Percentiles rank a stretch among this genome's conserved stretches.
Conservation (phyloP, 2,329 filamentous ascomycete genomes). For the Fonsecaea multimorphosa region DNA sequence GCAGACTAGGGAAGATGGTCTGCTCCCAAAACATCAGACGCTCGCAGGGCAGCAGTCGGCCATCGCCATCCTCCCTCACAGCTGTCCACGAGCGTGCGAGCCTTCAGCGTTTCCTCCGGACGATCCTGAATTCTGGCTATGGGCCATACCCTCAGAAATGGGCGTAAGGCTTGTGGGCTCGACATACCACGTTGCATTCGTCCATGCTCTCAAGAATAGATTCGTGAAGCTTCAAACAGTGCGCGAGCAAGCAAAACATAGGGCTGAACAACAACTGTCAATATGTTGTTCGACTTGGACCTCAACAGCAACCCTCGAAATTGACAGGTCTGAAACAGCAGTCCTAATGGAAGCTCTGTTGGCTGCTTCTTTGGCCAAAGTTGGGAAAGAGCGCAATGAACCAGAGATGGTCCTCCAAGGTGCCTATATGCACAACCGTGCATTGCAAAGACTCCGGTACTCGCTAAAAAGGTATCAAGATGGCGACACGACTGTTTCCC, state of each 20-base stretch:
- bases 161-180: constrained; percentile 22
- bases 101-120: constrained; percentile 10
- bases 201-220: constrained; percentile 18
- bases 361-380: constrained; percentile 28
- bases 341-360: constrained; percentile 31
- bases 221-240: constrained; percentile 14
- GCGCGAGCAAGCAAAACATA: constrained; percentile 12
- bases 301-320: constrained; percentile 21
- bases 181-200: constrained; percentile 19
- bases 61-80: not conserved
- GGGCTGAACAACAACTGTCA: constrained; percentile 16
- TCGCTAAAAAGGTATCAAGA: constrained; percentile 25
- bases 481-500: constrained; percentile 23
- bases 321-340: constrained; percentile 23
- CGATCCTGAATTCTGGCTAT: constrained; percentile 26
- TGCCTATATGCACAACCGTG: constrained; percentile 29
- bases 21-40: constrained; percentile 1
- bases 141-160: constrained; percentile 24
- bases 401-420: constrained; percentile 24
- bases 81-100: not conserved
- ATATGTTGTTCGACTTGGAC: constrained; percentile 28
- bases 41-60: not conserved
- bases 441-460: constrained; percentile 27
- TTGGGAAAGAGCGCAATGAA: constrained; percentile 27
- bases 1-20: not conserved